phyloP scores from a whole-genome alignment of 305 asterid species.

The Fraxinus baroniana region DNA sequence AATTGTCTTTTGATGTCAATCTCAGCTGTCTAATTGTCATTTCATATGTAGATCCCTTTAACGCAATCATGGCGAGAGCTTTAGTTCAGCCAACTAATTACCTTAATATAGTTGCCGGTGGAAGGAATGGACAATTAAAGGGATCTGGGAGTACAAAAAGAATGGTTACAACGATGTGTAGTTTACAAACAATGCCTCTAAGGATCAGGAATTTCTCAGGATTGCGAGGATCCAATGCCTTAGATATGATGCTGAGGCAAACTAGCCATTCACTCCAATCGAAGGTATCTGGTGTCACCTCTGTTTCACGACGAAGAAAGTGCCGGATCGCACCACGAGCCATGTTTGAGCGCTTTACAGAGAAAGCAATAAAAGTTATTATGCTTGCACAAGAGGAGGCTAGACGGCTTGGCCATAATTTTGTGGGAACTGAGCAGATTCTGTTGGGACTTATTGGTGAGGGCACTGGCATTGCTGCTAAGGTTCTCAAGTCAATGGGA shows the following conservation, averaged over 20 bases:
- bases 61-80: conserved; percentile 64
- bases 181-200: conserved; percentile 35
- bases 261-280: conserved; percentile 57
- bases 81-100: conserved; percentile 58
- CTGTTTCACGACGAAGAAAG: conserved; percentile 41
- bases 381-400: conserved; percentile 99
- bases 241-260: conserved; percentile 45
- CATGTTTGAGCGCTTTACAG: conserved; percentile 98
- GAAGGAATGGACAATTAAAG: conserved; percentile 47
- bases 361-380: conserved; percentile 89
- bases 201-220: conserved; percentile 63
- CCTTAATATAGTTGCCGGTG: conserved; percentile 51
- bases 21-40: conserved; percentile 21
- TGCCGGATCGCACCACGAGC: conserved; percentile 60
- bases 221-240: conserved; percentile 62
- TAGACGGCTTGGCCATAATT: conserved; percentile 91
- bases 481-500: conserved; percentile 96
- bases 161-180: conserved; percentile 41
- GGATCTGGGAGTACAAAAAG: conserved; percentile 44
- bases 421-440: conserved; percentile 95
- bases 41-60: conserved; percentile 34
- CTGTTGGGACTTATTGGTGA: conserved; percentile 90
- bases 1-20: neutral
- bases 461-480: conserved; percentile 99
- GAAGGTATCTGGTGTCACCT: conserved; percentile 51